These are phyloP conservation scores for Aristolochia fimbriata DNA, from an alignment of 164 flowering plant species.

Conservation along the genomic window DNA sequence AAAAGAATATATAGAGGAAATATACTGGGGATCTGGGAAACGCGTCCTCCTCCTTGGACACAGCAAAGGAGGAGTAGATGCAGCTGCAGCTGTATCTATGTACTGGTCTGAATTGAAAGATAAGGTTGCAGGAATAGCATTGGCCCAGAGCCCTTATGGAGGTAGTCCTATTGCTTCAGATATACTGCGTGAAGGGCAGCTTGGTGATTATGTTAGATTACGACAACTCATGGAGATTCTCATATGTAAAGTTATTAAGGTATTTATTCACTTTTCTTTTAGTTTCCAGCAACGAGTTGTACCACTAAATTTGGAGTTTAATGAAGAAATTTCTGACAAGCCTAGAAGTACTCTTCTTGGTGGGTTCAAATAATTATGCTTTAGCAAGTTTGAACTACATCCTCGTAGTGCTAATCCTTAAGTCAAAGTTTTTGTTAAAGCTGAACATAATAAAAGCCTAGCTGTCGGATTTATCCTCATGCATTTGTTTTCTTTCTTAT, in stretches of 20 bases:
- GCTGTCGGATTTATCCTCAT: too few species aligned
- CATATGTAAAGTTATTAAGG: constrained; percentile 88
- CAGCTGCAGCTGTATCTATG: constrained; percentile 89
- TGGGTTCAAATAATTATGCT: too few species aligned
- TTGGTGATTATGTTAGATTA: constrained; percentile 79
- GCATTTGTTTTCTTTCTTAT: too few species aligned
- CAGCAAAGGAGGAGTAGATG: constrained; percentile 96
- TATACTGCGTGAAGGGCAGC: constrained; percentile 84
- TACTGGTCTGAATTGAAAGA: constrained; percentile 91
- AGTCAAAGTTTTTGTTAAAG: too few species aligned
- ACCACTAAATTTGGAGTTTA: too few species aligned
- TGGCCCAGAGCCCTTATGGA: constrained; percentile 95
- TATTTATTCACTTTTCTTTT: constrained; percentile 10
- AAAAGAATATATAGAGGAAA: constrained; percentile 84
- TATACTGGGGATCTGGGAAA: constrained; percentile 85
- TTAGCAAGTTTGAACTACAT: too few species aligned
- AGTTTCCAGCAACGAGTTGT: too few species aligned
- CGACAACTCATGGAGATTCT: constrained; percentile 75
- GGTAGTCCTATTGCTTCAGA: constrained; percentile 96
- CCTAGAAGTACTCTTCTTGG: too few species aligned
- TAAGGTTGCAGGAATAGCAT: constrained; percentile 87
- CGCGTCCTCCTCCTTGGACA: constrained; percentile 92
- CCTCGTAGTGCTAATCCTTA: too few species aligned
- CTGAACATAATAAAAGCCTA: too few species aligned
- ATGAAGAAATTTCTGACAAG: too few species aligned